These are phyloP conservation scores for Hypoxylon sp. DNA, from an alignment of 2,329 filamentous ascomycete species.

Conservation along the genomic window DNA sequence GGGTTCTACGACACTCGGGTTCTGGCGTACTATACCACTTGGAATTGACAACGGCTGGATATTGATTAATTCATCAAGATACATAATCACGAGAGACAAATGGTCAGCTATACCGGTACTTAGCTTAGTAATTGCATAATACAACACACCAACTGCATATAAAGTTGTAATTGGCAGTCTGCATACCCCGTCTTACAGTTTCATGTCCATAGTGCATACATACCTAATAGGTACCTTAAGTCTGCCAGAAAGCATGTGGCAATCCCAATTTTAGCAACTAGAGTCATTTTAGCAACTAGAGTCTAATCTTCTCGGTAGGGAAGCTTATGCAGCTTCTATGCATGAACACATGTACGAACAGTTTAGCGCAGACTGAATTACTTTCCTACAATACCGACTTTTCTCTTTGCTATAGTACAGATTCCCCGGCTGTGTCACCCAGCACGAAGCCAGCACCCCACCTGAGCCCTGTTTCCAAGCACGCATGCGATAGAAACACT, in stretches of 20 bases:
- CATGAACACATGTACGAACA: not conserved
- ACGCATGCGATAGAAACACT: not conserved
- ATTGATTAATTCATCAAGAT: not conserved
- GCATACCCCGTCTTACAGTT: not conserved
- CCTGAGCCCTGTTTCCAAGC: slow-evolving; percentile 8
- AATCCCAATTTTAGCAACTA: not conserved
- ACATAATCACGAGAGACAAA: not conserved
- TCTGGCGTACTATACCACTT: slow-evolving; percentile 38
- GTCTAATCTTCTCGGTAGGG: not conserved
- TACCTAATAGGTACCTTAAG: not conserved
- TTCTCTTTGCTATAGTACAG: slow-evolving; percentile 24
- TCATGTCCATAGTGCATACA: not conserved
- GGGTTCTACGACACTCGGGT: slow-evolving; percentile 18
- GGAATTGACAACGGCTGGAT: slow-evolving; percentile 19
- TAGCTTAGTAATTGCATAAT: slow-evolving; percentile 30
- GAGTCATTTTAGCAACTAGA: not conserved
- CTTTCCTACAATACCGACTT: slow-evolving; percentile 1
- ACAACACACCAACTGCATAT: slow-evolving; percentile 2
- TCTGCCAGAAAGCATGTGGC: not conserved
- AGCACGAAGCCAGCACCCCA: slow-evolving; percentile 5
- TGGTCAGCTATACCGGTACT: slow-evolving; percentile 3
- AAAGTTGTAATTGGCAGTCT: slow-evolving; percentile 1
- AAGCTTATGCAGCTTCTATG: not conserved
- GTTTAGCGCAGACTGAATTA: slow-evolving; percentile 11
- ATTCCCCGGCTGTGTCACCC: not conserved